A percentile compares a stretch with the other conserved stretches of the same genome.
These are phyloP conservation scores for Flaveria brownii DNA, from an alignment of 129 eudicot genomes.

Conservation along the genomic window DNA sequence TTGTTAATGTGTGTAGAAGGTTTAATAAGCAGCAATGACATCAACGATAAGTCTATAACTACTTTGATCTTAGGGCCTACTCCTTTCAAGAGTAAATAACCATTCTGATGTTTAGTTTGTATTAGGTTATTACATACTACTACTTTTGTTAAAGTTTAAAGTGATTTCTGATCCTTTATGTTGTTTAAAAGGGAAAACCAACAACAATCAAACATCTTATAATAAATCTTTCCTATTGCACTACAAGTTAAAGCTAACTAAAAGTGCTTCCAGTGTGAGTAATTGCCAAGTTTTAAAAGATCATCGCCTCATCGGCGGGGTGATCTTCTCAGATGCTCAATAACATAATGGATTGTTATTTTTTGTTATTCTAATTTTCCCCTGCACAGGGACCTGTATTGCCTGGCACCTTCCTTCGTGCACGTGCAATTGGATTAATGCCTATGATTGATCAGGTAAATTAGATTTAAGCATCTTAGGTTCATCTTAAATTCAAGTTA, in stretches of 20 bases:
- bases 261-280: not conserved
- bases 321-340: not conserved
- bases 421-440: too few relatives aligned
- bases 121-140: not conserved
- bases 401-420: too few relatives aligned
- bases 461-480: too few relatives aligned
- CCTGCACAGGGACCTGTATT: too few relatives aligned
- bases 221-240: not conserved
- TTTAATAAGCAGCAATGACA: not conserved
- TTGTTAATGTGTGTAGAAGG: not conserved
- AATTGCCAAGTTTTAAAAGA: not conserved
- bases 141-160: not conserved
- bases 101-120: conserved; percentile 1
- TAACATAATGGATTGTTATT: not conserved
- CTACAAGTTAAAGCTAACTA: not conserved
- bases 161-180: not conserved
- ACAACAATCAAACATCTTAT: too few relatives aligned
- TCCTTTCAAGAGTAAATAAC: not conserved
- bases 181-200: not conserved
- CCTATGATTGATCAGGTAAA: too few relatives aligned
- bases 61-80: not conserved
- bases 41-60: not conserved
- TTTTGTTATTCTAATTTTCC: too few relatives aligned
- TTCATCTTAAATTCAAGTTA: too few relatives aligned
- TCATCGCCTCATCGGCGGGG: not conserved